These are phyloP conservation scores for Mycena citricolor DNA, from an alignment of 1,284 basidiomycete genomes.

Conservation along the genomic window DNA sequence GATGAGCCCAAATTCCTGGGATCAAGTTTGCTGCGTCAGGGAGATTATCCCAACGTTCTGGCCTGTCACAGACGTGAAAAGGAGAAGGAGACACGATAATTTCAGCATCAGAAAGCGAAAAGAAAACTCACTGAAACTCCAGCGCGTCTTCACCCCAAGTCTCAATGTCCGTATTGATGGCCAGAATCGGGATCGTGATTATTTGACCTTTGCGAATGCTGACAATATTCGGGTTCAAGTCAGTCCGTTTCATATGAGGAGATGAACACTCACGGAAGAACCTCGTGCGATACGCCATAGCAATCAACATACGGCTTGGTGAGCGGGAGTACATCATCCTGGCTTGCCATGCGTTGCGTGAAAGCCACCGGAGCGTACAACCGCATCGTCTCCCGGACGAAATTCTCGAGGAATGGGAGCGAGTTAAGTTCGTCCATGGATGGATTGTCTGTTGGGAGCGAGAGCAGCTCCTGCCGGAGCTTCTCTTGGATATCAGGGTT, in stretches of 20 bases:
- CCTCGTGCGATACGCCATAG: slow-evolving; percentile 38
- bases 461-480: slow-evolving; percentile 65
- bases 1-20: slow-evolving; percentile 2
- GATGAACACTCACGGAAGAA: slow-evolving; percentile 34
- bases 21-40: slow-evolving; percentile 1
- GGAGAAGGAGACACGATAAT: not conserved
- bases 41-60: slow-evolving; percentile 25
- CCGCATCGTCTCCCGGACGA: slow-evolving; percentile 70
- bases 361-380: slow-evolving; percentile 59
- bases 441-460: slow-evolving; percentile 47
- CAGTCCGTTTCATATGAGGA: not conserved
- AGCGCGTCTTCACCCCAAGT: slow-evolving; percentile 6
- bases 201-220: slow-evolving; percentile 3
- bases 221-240: slow-evolving; percentile 4
- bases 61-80: not conserved
- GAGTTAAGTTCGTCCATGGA: slow-evolving; percentile 62
- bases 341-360: slow-evolving; percentile 47
- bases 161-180: not conserved
- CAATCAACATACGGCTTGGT: slow-evolving; percentile 41
- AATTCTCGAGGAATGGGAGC: slow-evolving; percentile 60
- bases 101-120: not conserved
- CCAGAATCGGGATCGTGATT: not conserved
- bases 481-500: slow-evolving; percentile 58
- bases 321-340: slow-evolving; percentile 60
- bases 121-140: slow-evolving; percentile 2